Evolutionary conservation across 805 yeast genomes (phyloP).

Genomic region (Yarrowia sp.): DNA sequence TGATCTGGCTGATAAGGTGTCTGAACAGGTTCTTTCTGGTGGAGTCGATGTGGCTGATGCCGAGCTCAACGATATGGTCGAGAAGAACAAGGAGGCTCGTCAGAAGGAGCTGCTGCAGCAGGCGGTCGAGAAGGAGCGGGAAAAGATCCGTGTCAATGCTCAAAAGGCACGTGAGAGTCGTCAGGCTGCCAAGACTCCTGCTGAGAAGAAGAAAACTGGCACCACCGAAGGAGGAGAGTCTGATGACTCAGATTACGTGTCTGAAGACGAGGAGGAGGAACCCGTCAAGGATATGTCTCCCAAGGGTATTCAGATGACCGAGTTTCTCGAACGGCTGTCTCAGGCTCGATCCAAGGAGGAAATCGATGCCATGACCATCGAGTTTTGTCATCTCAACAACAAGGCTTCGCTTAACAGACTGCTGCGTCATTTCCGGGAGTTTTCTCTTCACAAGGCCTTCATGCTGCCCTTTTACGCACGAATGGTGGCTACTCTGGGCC

Average conservation of each 20-base stretch:
- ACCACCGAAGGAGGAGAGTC: slow-evolving; percentile 54
- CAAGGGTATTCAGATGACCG: slow-evolving; percentile 35
- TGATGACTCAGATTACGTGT: slow-evolving; percentile 51
- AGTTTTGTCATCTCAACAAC: slow-evolving; percentile 59
- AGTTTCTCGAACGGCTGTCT: slow-evolving; percentile 41
- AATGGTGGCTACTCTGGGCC: slow-evolving; percentile 68
- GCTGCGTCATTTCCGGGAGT: slow-evolving; percentile 60
- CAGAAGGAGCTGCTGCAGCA: slow-evolving; percentile 38
- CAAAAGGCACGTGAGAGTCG: slow-evolving; percentile 42
- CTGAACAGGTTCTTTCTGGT: slow-evolving; percentile 24
- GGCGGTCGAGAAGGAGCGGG: slow-evolving; percentile 39
- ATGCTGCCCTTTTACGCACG: slow-evolving; percentile 60
- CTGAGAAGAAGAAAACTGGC: slow-evolving; percentile 39
- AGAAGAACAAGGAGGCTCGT: slow-evolving; percentile 35
- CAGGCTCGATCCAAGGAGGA: slow-evolving; percentile 44
- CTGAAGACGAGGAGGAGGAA: slow-evolving; percentile 53
- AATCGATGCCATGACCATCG: slow-evolving; percentile 49
- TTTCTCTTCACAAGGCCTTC: slow-evolving; percentile 52
- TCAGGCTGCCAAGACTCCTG: slow-evolving; percentile 47
- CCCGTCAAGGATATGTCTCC: slow-evolving; percentile 45
- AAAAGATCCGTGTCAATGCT: slow-evolving; percentile 42
- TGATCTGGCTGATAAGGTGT: slow-evolving; percentile 55
- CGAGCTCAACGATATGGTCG: slow-evolving; percentile 45
- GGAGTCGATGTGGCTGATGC: slow-evolving; percentile 40
- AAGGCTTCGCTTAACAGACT: slow-evolving; percentile 75